Percentiles rank a stretch among this genome's conserved stretches.
Conservation (phyloP, 2,329 filamentous ascomycete genomes). For the Acephala macrosclerotiorum region DNA sequence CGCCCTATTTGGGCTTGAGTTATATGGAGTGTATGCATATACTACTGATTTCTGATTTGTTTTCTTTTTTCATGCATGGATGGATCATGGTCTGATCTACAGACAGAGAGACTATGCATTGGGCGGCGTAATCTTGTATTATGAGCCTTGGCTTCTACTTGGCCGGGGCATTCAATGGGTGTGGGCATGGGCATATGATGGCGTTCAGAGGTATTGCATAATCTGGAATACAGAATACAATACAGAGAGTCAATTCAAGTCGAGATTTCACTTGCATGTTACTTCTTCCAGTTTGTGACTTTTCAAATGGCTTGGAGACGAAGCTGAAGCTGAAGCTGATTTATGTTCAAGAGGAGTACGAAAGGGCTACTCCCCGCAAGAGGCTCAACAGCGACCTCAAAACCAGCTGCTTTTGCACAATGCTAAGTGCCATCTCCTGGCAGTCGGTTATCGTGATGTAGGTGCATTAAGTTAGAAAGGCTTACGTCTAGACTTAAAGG, state of each 20-base stretch:
- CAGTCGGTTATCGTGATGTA: no score
- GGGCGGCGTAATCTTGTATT: constrained; percentile 17
- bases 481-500: no score
- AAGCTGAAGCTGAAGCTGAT: no score
- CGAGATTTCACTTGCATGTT: neutral
- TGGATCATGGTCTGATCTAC: constrained; percentile 5
- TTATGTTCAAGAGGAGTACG: no score
- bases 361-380: no score
- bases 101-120: constrained; percentile 11
- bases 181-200: constrained; percentile 16
- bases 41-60: constrained; percentile 3
- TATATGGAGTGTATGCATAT: constrained; percentile 9
- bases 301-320: neutral
- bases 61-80: constrained; percentile 19
- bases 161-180: constrained; percentile 8
- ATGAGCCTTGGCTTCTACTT: constrained; percentile 17
- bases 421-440: no score
- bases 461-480: no score
- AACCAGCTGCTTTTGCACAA: no score
- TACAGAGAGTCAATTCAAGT: neutral
- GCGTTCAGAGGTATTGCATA: constrained; percentile 9
- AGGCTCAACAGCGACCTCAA: no score
- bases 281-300: neutral
- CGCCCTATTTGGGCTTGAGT: constrained; percentile 15
- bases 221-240: neutral